Percentiles rank a stretch among this genome's conserved stretches.
Conservation (phyloP, 2,329 filamentous ascomycete genomes). For the Grosmannia penicillata region DNA sequence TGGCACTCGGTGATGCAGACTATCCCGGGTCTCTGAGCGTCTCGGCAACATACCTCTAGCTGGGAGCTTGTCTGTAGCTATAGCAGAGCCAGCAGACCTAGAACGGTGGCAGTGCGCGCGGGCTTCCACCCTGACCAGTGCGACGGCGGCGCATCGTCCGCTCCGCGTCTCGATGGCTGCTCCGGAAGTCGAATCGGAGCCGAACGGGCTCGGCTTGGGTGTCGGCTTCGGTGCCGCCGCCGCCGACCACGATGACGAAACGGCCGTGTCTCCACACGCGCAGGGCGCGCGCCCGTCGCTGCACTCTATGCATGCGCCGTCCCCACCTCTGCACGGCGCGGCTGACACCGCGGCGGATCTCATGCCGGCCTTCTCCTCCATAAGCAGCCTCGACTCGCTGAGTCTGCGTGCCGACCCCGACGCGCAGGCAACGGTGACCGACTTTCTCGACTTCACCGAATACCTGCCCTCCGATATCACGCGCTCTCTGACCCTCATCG, state of each 20-base stretch:
- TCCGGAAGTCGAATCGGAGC: not conserved
- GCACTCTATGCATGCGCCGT: not conserved
- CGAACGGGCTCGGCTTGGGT: too few species aligned
- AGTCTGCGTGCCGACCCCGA: conserved; percentile 46
- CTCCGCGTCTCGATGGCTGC: too few species aligned
- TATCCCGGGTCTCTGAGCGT: too few species aligned
- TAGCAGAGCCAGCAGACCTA: too few species aligned
- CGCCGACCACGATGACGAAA: not conserved
- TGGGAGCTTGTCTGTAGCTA: too few species aligned
- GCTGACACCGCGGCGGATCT: not conserved
- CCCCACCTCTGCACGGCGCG: not conserved
- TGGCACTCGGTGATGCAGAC: not conserved
- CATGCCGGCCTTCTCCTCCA: conserved; percentile 7
- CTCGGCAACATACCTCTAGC: too few species aligned
- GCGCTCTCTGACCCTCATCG: conserved; percentile 50
- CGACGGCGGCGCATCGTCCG: too few species aligned
- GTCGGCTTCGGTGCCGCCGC: not conserved
- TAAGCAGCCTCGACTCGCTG: conserved; percentile 26
- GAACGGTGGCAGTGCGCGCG: too few species aligned
- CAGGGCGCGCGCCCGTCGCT: not conserved
- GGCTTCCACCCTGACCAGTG: too few species aligned
- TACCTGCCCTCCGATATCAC: conserved; percentile 53
- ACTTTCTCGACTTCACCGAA: conserved; percentile 57
- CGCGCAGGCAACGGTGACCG: conserved; percentile 53
- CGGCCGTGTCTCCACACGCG: conserved; percentile 4